phyloP scores from a whole-genome alignment of 1,139 yeast species.

The Geotrichum fermentans region DNA sequence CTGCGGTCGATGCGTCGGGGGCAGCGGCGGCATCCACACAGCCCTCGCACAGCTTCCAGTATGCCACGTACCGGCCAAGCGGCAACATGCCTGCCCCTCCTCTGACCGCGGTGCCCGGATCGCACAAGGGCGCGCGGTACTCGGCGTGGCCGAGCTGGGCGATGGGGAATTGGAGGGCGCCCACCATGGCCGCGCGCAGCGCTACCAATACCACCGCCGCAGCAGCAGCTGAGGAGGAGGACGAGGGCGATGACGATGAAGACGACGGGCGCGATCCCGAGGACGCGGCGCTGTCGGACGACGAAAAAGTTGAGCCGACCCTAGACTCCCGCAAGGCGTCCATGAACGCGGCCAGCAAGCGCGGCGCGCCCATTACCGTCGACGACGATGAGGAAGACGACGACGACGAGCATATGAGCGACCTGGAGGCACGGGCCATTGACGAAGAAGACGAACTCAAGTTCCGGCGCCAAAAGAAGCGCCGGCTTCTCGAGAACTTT shows the following conservation, averaged over 20 bases:
- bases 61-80: constrained; percentile 3
- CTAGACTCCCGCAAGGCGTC: neutral
- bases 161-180: neutral
- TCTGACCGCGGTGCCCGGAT: constrained; percentile 13
- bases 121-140: constrained; percentile 3
- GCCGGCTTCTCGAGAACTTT: neutral
- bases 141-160: constrained; percentile 7
- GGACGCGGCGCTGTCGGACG: constrained; percentile 32
- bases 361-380: neutral
- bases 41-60: neutral
- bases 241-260: constrained; percentile 27
- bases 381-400: constrained; percentile 12
- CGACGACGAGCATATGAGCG: constrained; percentile 19
- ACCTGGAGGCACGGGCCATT: constrained; percentile 21
- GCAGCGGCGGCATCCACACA: neutral
- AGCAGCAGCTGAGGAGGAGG: constrained; percentile 12
- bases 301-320: constrained; percentile 21
- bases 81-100: constrained; percentile 7
- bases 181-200: too few species aligned
- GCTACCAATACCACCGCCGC: neutral
- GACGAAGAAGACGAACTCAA: constrained; percentile 22
- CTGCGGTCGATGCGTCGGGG: too few species aligned
- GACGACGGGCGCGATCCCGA: constrained; percentile 31
- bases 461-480: constrained; percentile 10
- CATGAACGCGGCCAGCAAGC: constrained; percentile 4